These are phyloP conservation scores for Apiotrichum sp. DNA, from an alignment of 1,284 basidiomycete genomes.

Conservation along the genomic window DNA sequence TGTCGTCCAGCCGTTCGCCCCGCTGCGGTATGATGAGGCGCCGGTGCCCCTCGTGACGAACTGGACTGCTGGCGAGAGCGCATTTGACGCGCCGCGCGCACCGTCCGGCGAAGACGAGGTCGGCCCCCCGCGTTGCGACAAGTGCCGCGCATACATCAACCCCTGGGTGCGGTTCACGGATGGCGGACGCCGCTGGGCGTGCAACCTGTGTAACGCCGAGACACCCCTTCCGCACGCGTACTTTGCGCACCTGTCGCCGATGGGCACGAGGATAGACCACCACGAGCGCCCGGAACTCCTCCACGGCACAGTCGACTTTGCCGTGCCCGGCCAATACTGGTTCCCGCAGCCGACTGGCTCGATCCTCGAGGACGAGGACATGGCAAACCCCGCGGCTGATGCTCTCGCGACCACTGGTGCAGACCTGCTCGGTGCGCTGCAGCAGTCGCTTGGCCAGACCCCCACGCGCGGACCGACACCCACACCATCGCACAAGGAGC, in stretches of 20 bases:
- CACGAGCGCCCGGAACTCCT: conserved; percentile 77
- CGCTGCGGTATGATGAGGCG: conserved; percentile 72
- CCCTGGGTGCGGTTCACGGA: conserved; percentile 85
- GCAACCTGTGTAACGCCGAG: conserved; percentile 80
- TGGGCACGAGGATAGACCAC: conserved; percentile 75
- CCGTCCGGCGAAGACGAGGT: conserved; percentile 50
- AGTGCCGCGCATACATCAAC: conserved; percentile 89
- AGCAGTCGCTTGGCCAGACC: conserved; percentile 35
- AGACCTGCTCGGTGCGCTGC: conserved; percentile 41
- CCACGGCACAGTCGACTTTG: conserved; percentile 88
- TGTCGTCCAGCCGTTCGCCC: conserved; percentile 85
- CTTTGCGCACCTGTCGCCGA: conserved; percentile 77
- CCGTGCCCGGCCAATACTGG: conserved; percentile 82
- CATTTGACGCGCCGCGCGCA: conserved; percentile 65
- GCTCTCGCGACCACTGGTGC: conserved; percentile 38
- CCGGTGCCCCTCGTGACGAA: conserved; percentile 65
- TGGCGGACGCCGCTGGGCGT: conserved; percentile 82
- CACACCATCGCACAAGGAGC: conserved; percentile 27
- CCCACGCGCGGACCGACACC: conserved; percentile 44
- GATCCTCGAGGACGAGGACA: conserved; percentile 54
- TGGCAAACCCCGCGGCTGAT: conserved; percentile 39
- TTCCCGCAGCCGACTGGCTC: conserved; percentile 54
- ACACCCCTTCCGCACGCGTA: conserved; percentile 80
- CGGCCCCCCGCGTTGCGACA: conserved; percentile 79
- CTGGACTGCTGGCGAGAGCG: conserved; percentile 38